Evolutionary conservation across 2,329 filamentous ascomycete genomes (phyloP).

Genomic region (Phyllosticta citrichinensis): DNA sequence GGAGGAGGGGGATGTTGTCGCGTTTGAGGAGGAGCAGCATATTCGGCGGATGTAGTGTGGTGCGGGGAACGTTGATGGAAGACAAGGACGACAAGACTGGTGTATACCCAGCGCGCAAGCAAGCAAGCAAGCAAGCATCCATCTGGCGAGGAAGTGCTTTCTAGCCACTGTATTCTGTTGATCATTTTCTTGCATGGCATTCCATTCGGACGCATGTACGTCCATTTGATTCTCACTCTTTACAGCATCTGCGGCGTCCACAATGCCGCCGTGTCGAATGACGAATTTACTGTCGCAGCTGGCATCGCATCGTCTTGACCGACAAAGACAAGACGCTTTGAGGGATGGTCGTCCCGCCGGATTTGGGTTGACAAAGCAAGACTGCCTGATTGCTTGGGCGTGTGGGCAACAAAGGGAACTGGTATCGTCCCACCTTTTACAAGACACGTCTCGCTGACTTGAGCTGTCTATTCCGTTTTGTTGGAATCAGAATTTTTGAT

Average conservation of each 20-base stretch:
- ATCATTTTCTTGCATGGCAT: too few relatives aligned
- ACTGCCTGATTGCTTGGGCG: background rate
- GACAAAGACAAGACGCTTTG: background rate
- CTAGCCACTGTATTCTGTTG: too few relatives aligned
- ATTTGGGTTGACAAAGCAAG: background rate
- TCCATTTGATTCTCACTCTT: too few relatives aligned
- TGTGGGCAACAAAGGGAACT: background rate
- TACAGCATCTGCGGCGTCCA: too few relatives aligned
- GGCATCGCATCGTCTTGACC: background rate
- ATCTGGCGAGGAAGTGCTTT: too few relatives aligned
- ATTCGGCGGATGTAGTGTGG: conserved; percentile 67
- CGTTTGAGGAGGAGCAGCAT: conserved; percentile 70
- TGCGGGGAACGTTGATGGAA: background rate
- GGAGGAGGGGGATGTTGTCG: conserved; percentile 29
- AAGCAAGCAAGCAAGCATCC: too few relatives aligned
- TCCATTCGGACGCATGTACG: too few relatives aligned
- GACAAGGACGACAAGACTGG: background rate
- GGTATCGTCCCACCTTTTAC: background rate
- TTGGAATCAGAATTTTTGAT: too few relatives aligned
- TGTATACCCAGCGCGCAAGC: background rate
- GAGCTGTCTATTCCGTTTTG: too few relatives aligned
- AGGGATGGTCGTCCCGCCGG: background rate
- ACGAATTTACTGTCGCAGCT: background rate
- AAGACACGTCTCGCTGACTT: too few relatives aligned
- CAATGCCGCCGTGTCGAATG: too few relatives aligned